Conservation (phyloP, 1,284 basidiomycete genomes). For the Pseudomicrostroma phylloplanum region DNA sequence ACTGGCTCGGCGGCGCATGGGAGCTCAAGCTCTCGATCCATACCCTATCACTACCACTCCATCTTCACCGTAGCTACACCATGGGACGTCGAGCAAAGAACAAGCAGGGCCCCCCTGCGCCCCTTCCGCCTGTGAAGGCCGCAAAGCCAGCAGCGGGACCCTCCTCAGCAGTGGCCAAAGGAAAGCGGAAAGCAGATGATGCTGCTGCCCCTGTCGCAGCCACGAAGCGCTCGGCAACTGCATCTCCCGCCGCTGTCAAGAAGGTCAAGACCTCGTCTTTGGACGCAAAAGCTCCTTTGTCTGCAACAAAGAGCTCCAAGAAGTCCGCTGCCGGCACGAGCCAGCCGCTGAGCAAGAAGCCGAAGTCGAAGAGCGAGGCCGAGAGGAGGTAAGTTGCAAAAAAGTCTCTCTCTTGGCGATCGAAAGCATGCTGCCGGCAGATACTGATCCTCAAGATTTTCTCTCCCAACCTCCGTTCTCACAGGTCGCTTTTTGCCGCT, state of each 20-base stretch:
- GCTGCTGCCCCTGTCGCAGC: constrained; percentile 20
- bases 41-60: no score
- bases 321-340: constrained; percentile 32
- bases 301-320: constrained; percentile 53
- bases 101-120: constrained; percentile 73
- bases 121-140: constrained; percentile 62
- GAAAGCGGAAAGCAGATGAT: constrained; percentile 51
- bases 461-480: background rate
- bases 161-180: constrained; percentile 32
- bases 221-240: no score
- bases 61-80: no score
- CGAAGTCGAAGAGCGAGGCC: constrained; percentile 39
- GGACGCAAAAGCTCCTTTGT: constrained; percentile 57
- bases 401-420: background rate
- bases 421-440: background rate
- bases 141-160: background rate
- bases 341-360: constrained; percentile 40
- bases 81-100: constrained; percentile 87
- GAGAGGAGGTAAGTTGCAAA: constrained; percentile 13
- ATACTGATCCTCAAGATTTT: background rate
- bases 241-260: constrained; percentile 21
- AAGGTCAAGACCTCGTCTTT: constrained; percentile 44
- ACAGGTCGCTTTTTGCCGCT: constrained; percentile 1
- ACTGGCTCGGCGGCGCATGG: no score
- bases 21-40: no score